Conservation (phyloP, 768 basidiomycete genomes). For the Termitomyces sp. region DNA sequence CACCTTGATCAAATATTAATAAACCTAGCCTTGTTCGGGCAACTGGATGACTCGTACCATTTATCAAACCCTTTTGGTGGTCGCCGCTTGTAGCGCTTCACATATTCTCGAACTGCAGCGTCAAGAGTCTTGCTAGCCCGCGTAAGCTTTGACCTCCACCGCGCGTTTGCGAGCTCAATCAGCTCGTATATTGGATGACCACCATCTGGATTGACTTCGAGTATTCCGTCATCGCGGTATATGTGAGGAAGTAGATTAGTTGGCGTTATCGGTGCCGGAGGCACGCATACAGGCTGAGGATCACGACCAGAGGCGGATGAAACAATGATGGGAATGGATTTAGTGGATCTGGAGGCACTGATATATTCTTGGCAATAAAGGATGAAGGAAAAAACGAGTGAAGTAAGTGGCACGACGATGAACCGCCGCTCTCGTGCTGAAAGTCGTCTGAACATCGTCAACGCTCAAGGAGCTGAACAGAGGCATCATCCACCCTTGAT, state of each 20-base stretch:
- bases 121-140: slow-evolving; percentile 71
- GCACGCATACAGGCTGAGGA: slow-evolving; percentile 3
- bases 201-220: slow-evolving; percentile 34
- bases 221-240: slow-evolving; percentile 31
- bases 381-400: slow-evolving; percentile 10
- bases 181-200: slow-evolving; percentile 75
- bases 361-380: slow-evolving; percentile 9
- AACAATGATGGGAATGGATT: not conserved
- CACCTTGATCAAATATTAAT: slow-evolving; percentile 25
- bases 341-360: not conserved
- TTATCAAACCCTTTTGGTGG: slow-evolving; percentile 86
- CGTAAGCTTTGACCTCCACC: slow-evolving; percentile 52
- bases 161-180: slow-evolving; percentile 62
- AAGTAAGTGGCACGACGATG: slow-evolving; percentile 6
- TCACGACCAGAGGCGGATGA: not conserved
- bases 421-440: slow-evolving; percentile 8
- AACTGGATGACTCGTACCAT: slow-evolving; percentile 50
- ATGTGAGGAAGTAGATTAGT: slow-evolving; percentile 22
- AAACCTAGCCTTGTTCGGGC: not conserved
- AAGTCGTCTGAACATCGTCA: slow-evolving; percentile 3
- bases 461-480: not conserved
- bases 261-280: not conserved
- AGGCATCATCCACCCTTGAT: not conserved
- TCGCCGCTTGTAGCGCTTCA: slow-evolving; percentile 61
- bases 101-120: slow-evolving; percentile 75